These are phyloP conservation scores for Spathaspora boniae DNA, from an alignment of 805 yeast species.

Conservation along the genomic window DNA sequence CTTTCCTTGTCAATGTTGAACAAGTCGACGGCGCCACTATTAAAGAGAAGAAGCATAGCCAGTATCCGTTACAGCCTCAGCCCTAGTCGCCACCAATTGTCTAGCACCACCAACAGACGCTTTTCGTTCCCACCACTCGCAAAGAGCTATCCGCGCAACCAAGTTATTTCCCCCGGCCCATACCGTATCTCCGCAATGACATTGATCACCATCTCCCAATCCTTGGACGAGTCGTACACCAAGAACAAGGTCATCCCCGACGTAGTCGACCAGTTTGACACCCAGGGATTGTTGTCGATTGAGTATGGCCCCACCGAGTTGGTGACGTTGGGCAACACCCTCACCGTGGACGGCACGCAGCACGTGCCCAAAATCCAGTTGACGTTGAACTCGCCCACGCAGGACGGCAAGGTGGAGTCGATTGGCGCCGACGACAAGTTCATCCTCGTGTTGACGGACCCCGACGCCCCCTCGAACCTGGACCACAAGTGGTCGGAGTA, in stretches of 20 bases:
- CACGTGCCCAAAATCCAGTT: slow-evolving; percentile 62
- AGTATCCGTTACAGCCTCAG: too few relatives aligned
- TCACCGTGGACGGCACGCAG: slow-evolving; percentile 65
- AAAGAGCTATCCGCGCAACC: not conserved
- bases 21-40: slow-evolving; percentile 1
- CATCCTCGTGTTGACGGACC: slow-evolving; percentile 82
- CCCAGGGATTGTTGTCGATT: slow-evolving; percentile 59
- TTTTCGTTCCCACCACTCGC: not conserved
- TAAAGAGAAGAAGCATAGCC: too few relatives aligned
- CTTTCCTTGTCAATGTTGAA: slow-evolving; percentile 3
- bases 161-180: slow-evolving; percentile 4
- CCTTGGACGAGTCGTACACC: slow-evolving; percentile 47
- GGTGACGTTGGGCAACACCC: slow-evolving; percentile 77
- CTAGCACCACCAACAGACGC: not conserved
- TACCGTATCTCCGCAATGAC: slow-evolving; percentile 36
- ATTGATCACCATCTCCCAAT: slow-evolving; percentile 52
- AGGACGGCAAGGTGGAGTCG: slow-evolving; percentile 37
- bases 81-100: not conserved
- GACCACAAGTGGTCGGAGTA: slow-evolving; percentile 89
- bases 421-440: slow-evolving; percentile 50
- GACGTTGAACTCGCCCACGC: slow-evolving; percentile 49
- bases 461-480: slow-evolving; percentile 84
- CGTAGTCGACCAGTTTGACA: slow-evolving; percentile 45
- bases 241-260: slow-evolving; percentile 53
- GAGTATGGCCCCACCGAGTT: slow-evolving; percentile 53